Percentiles rank a stretch among this genome's conserved stretches.
phyloP scores from a whole-genome alignment of 2,329 filamentous ascomycete genomes.

The Capronia americana region DNA sequence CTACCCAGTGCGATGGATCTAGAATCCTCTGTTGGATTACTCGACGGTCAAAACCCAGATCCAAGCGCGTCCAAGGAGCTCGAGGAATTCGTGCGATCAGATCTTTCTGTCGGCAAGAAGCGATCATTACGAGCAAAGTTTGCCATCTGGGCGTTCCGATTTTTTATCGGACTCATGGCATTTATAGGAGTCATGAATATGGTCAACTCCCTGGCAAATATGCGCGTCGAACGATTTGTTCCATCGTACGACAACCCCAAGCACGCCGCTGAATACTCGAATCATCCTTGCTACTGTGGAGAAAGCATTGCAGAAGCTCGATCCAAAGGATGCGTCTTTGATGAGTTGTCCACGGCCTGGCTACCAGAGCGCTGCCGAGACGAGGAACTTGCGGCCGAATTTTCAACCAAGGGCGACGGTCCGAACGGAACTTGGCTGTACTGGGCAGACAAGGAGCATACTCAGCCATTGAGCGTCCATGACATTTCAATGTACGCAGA shows the following conservation, averaged over 20 bases:
- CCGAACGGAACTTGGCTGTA: slow-evolving; percentile 10
- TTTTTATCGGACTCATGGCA: slow-evolving; percentile 7
- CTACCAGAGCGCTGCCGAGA: slow-evolving; percentile 6
- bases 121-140: not conserved
- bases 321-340: slow-evolving; percentile 13
- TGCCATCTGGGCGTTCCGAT: not conserved
- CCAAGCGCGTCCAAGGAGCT: slow-evolving; percentile 6
- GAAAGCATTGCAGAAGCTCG: slow-evolving; percentile 5
- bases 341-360: slow-evolving; percentile 10
- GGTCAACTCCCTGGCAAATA: not conserved
- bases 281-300: slow-evolving; percentile 10
- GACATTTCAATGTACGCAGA: slow-evolving; percentile 16
- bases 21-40: slow-evolving; percentile 11
- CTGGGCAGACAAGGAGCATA: slow-evolving; percentile 15
- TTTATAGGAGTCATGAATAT: slow-evolving; percentile 4
- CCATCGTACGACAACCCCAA: slow-evolving; percentile 15
- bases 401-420: slow-evolving; percentile 9
- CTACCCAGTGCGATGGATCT: not conserved
- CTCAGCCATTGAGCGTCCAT: slow-evolving; percentile 1
- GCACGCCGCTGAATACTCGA: slow-evolving; percentile 11
- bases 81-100: not conserved
- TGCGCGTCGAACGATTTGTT: slow-evolving; percentile 6
- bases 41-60: not conserved
- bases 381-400: slow-evolving; percentile 8
- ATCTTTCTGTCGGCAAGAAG: not conserved